Evolutionary conservation across 1,284 basidiomycete species (phyloP).

Genomic region (Microbotryum lychnidis-dioicae): DNA sequence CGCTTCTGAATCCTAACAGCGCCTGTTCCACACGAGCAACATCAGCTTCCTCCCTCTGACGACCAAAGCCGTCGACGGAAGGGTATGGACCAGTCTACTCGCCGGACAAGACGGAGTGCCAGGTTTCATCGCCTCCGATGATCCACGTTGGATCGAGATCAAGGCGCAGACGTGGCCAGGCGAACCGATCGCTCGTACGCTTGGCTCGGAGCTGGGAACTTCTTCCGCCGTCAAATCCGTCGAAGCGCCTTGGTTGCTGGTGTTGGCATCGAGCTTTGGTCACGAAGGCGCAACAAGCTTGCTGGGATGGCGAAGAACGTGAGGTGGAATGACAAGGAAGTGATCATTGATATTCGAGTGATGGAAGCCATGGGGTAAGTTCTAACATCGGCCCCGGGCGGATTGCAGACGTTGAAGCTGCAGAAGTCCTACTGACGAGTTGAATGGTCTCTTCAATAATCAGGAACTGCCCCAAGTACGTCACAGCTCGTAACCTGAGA

Average conservation of each 20-base stretch:
- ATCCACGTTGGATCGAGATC: slow-evolving; percentile 45
- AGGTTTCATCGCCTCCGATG: slow-evolving; percentile 47
- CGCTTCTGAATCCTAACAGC: neutral
- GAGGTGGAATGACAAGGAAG: slow-evolving; percentile 30
- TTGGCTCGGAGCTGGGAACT: slow-evolving; percentile 26
- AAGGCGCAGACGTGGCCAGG: slow-evolving; percentile 49
- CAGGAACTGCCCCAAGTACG: slow-evolving; percentile 62
- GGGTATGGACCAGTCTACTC: slow-evolving; percentile 50
- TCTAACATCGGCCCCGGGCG: neutral
- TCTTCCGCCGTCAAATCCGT: slow-evolving; percentile 27
- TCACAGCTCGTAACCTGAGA: slow-evolving; percentile 49
- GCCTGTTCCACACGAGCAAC: slow-evolving; percentile 44
- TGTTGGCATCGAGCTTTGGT: slow-evolving; percentile 54
- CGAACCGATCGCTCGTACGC: slow-evolving; percentile 47
- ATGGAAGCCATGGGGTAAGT: slow-evolving; percentile 54
- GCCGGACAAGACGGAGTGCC: slow-evolving; percentile 41
- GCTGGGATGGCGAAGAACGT: slow-evolving; percentile 46
- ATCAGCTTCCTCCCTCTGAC: slow-evolving; percentile 48
- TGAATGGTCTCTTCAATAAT: neutral
- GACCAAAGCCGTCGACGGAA: slow-evolving; percentile 44
- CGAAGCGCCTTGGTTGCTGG: slow-evolving; percentile 48
- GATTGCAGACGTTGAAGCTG: too few species aligned
- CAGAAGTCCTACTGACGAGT: neutral
- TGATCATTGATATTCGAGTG: slow-evolving; percentile 44
- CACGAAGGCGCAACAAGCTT: slow-evolving; percentile 55